Base-by-base conservation (phyloP, 768 basidiomycete species). In the Daedalea quercina region DNA sequence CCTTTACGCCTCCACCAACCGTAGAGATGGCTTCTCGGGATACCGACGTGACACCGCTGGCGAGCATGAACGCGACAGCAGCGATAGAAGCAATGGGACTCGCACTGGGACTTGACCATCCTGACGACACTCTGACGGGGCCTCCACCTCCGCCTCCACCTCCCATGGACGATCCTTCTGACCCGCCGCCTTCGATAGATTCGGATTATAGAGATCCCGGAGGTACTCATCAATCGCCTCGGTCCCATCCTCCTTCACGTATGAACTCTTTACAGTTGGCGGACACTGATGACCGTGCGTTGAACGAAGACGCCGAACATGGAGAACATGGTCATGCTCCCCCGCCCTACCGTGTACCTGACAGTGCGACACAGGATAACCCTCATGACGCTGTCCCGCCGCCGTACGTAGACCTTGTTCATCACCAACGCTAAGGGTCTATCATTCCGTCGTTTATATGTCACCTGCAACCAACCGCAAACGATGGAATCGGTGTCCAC, bases 131-230 rank as follows among this genome's bases (percentile, higher is more conserved):
- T 2, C 69, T 73, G 49, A 70, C 70, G 25, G 69, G 67, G 42
- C 67, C 71, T 22, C 81, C 76, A 1, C 89, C 87, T 0, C 90
- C 90, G 0, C 90, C 90, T 3, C 88, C 89, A 0, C 85, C 85
- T 17, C 82, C 84, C 31, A 77, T 91, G 73, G 90, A 93, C 61
- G 90, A 93, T 66, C 90, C 90, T 20, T 84, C 83, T 1, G 90
- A 93, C 65, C 90, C 90, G 20, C 90, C 90, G 3, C 90, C 90
- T 12, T 88, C 87, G 6, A 93, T 93, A 60, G 87, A 93, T 67
- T 90, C 87, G 9, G 90, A 85, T 61, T 76, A 76, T 60, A 69
- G 71, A 7, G 59, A 62, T 3, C 63, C 64, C 20, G 63, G 70
- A 53, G 54, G 57, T 48, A 12, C 66, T 49, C 46, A 58, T 56